phyloP scores from a whole-genome alignment of 106 monocot genomes.

The Allium cepa region DNA sequence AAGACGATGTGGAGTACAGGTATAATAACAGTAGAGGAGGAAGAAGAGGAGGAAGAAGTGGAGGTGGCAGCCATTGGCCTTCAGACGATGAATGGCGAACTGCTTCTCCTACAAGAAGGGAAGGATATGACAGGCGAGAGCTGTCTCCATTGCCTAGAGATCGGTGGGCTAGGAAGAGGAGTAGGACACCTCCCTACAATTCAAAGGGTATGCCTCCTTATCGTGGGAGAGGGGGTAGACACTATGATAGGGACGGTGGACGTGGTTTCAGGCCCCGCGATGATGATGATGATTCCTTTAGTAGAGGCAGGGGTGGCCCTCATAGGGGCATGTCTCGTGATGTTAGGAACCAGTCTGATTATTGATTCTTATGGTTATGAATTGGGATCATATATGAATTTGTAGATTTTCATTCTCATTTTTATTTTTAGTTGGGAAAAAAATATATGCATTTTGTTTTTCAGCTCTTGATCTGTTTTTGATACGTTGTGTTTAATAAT shows the following conservation, averaged over 20 bases:
- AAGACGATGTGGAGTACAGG: neutral
- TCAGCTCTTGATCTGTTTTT: no score
- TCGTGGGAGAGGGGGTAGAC: neutral
- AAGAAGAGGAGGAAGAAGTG: neutral
- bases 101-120: neutral
- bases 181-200: neutral
- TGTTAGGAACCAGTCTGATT: no score
- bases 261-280: neutral
- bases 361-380: no score
- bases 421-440: no score
- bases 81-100: neutral
- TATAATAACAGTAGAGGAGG: neutral
- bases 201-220: neutral
- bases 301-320: neutral
- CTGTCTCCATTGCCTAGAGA: neutral
- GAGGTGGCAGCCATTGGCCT: neutral
- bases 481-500: no score
- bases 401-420: no score
- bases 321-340: neutral
- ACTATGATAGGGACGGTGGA: neutral
- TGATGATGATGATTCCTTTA: conserved; percentile 1
- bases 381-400: no score
- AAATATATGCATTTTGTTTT: no score
- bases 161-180: conserved; percentile 1
- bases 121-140: neutral